Percentiles rank a stretch among this genome's conserved stretches.
Evolutionary conservation across 2,329 filamentous ascomycete genomes (phyloP).

Genomic region (Alternaria solani): DNA sequence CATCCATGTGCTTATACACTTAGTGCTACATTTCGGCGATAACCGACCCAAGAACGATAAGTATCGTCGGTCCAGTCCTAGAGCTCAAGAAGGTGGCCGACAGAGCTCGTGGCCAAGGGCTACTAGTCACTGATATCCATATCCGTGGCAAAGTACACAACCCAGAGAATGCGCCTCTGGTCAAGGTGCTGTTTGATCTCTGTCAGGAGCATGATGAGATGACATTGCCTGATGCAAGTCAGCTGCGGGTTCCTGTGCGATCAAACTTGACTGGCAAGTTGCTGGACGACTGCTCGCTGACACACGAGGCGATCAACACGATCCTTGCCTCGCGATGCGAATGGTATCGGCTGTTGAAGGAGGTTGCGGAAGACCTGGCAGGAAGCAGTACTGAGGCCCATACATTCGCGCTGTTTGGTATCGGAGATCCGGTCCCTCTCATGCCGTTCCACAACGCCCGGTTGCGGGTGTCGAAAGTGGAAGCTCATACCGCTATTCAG

Average conservation of each 20-base stretch:
- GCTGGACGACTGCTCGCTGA: slow-evolving; percentile 8
- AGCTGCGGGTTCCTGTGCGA: slow-evolving; percentile 19
- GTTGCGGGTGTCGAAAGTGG: slow-evolving; percentile 20
- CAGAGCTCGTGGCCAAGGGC: slow-evolving; percentile 17
- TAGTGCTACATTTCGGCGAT: slow-evolving; percentile 32
- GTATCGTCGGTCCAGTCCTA: slow-evolving; percentile 25
- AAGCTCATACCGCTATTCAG: slow-evolving; percentile 13
- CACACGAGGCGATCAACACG: slow-evolving; percentile 22
- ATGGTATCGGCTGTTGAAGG: slow-evolving; percentile 29
- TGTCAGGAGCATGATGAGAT: slow-evolving; percentile 15
- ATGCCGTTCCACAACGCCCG: slow-evolving; percentile 23
- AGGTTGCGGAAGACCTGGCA: slow-evolving; percentile 25
- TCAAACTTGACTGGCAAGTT: slow-evolving; percentile 24
- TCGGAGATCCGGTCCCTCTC: slow-evolving; percentile 30
- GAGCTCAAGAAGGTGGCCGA: slow-evolving; percentile 20
- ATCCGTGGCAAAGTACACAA: slow-evolving; percentile 34
- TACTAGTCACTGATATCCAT: slow-evolving; percentile 26
- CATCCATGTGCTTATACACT: slow-evolving; percentile 6
- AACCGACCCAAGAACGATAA: slow-evolving; percentile 34
- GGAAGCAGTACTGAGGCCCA: slow-evolving; percentile 14
- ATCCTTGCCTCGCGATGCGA: slow-evolving; percentile 33
- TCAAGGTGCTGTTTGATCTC: slow-evolving; percentile 20
- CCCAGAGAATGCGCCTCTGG: slow-evolving; percentile 30
- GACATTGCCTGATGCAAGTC: slow-evolving; percentile 18
- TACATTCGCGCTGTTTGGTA: slow-evolving; percentile 30